phyloP scores from a whole-genome alignment of 2,329 filamentous ascomycete genomes.

The Grosmannia serpens region DNA sequence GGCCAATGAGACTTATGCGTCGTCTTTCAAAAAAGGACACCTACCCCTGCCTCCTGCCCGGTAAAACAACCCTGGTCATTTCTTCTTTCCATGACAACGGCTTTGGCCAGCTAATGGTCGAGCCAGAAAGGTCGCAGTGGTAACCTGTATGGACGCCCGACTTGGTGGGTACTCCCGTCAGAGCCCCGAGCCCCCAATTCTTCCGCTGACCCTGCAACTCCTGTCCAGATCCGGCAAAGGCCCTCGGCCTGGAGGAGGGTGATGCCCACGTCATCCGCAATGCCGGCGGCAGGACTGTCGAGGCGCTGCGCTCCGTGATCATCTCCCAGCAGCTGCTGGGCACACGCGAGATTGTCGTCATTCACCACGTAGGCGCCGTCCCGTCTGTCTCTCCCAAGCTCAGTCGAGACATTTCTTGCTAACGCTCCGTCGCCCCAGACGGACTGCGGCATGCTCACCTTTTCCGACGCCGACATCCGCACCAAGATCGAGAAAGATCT shows the following conservation, averaged over 20 bases:
- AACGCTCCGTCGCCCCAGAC: constrained; percentile 23
- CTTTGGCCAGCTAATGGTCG: background rate
- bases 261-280: constrained; percentile 74
- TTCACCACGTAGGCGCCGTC: constrained; percentile 44
- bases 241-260: constrained; percentile 62
- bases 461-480: constrained; percentile 44
- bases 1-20: constrained; percentile 13
- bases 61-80: constrained; percentile 22
- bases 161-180: constrained; percentile 18
- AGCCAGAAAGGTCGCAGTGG: constrained; percentile 17
- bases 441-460: constrained; percentile 63
- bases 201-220: background rate
- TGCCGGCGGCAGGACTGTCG: constrained; percentile 53
- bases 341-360: constrained; percentile 62
- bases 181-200: background rate
- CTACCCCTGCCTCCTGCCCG: constrained; percentile 59
- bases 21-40: constrained; percentile 50
- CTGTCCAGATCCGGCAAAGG: constrained; percentile 46
- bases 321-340: constrained; percentile 72
- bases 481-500: constrained; percentile 46
- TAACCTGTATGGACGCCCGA: constrained; percentile 78
- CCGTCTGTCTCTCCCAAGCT: background rate
- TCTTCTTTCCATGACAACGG: constrained; percentile 13
- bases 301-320: constrained; percentile 64
- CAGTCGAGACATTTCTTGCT: no score